Conservation (phyloP, 768 basidiomycete species). For the Dictyophora rubrovolvata region DNA sequence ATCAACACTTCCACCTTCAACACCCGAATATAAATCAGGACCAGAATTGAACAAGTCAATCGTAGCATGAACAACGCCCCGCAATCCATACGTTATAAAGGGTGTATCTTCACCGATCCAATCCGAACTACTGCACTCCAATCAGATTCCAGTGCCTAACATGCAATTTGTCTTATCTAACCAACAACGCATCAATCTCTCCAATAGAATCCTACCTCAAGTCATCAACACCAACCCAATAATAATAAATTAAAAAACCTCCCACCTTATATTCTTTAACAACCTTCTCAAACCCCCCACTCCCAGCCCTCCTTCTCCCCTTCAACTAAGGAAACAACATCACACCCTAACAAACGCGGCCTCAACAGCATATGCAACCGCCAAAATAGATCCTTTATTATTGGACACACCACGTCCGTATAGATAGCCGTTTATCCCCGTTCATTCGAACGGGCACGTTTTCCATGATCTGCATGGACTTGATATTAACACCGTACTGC, state of each 20-base stretch:
- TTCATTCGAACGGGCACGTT: conserved; percentile 73
- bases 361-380: conserved; percentile 76
- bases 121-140: conserved; percentile 66
- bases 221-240: too few species aligned
- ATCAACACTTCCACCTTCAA: conserved; percentile 78
- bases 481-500: conserved; percentile 94
- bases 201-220: conserved; percentile 71
- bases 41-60: conserved; percentile 61
- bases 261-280: conserved; percentile 65
- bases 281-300: conserved; percentile 72
- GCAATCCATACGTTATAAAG: conserved; percentile 89
- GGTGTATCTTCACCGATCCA: conserved; percentile 92
- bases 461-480: conserved; percentile 69
- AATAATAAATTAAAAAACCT: too few species aligned
- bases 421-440: conserved; percentile 78
- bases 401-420: conserved; percentile 91
- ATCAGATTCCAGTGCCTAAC: background rate
- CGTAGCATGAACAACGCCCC: conserved; percentile 86
- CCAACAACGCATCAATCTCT: conserved; percentile 80
- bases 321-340: conserved; percentile 85
- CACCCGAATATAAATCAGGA: conserved; percentile 86
- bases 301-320: conserved; percentile 97
- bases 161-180: conserved; percentile 41
- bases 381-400: conserved; percentile 92
- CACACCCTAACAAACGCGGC: conserved; percentile 64